Conservation (phyloP, 306 rosid species). For the Pueraria montana region DNA sequence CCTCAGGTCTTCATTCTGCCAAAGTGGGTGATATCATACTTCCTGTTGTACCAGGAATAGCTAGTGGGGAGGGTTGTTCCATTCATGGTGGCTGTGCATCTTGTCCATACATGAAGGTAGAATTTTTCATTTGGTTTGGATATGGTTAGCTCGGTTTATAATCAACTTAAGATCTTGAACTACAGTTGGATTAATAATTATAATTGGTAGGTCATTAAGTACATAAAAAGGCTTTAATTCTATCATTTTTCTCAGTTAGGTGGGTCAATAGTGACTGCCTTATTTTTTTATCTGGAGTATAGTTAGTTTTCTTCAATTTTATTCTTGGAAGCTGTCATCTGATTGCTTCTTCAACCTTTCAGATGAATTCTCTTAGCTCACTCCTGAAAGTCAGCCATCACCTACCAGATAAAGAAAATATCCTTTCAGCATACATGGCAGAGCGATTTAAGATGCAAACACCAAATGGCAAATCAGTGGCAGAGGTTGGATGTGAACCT, state of each 20-base stretch:
- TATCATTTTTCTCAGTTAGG: neutral
- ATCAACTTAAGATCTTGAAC: conserved; percentile 19
- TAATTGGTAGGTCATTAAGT: conserved; percentile 7
- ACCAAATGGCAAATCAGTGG: conserved; percentile 86
- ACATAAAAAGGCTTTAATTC: neutral
- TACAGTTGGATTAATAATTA: neutral
- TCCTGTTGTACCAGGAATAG: conserved; percentile 87
- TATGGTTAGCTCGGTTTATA: conserved; percentile 34
- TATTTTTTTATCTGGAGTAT: neutral
- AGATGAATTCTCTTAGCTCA: conserved; percentile 96
- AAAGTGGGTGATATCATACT: conserved; percentile 61
- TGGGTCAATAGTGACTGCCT: neutral
- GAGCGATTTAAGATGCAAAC: conserved; percentile 77
- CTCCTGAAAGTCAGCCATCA: conserved; percentile 80
- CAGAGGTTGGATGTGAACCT: conserved; percentile 97
- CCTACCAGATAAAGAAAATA: conserved; percentile 63
- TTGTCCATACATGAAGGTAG: conserved; percentile 99
- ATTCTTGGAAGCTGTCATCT: conserved; percentile 49
- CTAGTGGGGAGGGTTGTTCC: conserved; percentile 96
- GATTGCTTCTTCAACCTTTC: conserved; percentile 46
- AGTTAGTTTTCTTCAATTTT: conserved; percentile 7
- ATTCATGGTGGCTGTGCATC: conserved; percentile 98
- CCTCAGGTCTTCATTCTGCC: conserved; percentile 55
- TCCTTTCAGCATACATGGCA: conserved; percentile 71
- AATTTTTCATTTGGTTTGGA: conserved; percentile 32